phyloP scores from a whole-genome alignment of 2,329 filamentous ascomycete genomes.

The Phialophora tarda region DNA sequence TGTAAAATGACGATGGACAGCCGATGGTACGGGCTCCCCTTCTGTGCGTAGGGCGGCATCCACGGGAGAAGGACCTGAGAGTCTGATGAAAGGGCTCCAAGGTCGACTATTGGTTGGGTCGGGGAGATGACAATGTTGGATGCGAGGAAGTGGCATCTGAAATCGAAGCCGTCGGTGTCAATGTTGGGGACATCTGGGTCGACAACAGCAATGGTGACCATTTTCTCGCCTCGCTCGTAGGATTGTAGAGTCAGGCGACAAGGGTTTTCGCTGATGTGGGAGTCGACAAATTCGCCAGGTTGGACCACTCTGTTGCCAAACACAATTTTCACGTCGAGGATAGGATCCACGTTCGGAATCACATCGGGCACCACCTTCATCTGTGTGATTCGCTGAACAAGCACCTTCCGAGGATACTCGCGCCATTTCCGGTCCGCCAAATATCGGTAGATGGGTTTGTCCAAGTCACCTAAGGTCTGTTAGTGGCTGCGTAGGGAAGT shows the following conservation, averaged over 20 bases:
- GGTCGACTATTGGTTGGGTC: constrained; percentile 65
- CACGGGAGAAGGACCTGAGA: constrained; percentile 77
- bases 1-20: constrained; percentile 82
- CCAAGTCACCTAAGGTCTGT: constrained; percentile 77
- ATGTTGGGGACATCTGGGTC: constrained; percentile 88
- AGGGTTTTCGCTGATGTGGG: constrained; percentile 71
- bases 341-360: constrained; percentile 77
- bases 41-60: constrained; percentile 84
- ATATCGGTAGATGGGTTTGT: constrained; percentile 91
- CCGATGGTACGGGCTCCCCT: constrained; percentile 89
- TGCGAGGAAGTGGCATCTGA: constrained; percentile 86
- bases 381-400: constrained; percentile 83
- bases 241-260: constrained; percentile 82
- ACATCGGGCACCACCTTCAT: constrained; percentile 89
- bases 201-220: constrained; percentile 83
- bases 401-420: constrained; percentile 76
- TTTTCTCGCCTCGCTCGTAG: constrained; percentile 79
- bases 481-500: constrained; percentile 6
- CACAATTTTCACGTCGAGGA: constrained; percentile 78
- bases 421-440: constrained; percentile 89
- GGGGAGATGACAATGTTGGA: constrained; percentile 71
- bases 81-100: constrained; percentile 64
- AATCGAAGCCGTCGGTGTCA: constrained; percentile 74
- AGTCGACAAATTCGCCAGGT: constrained; percentile 80
- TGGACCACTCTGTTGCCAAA: constrained; percentile 74